phyloP scores from a whole-genome alignment of 148 eudicot genomes.

The Rhododendron kiyosumense region DNA sequence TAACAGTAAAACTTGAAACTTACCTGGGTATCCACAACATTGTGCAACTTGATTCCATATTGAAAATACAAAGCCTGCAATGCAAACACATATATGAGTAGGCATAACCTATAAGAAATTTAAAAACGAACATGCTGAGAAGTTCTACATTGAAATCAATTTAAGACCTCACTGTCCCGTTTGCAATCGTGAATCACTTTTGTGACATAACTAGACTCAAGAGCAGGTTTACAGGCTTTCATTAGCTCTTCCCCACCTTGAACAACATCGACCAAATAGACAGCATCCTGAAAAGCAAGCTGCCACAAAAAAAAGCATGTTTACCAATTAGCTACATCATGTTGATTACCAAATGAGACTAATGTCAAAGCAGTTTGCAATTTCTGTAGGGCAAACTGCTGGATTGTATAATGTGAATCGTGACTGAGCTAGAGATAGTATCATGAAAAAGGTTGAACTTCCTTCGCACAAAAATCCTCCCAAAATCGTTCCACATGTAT shows the following conservation, averaged over 20 bases:
- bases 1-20: slow-evolving; percentile 5
- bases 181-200: slow-evolving; percentile 99
- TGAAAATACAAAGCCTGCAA: slow-evolving; percentile 84
- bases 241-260: slow-evolving; percentile 71
- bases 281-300: slow-evolving; percentile 93
- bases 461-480: not conserved
- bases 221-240: slow-evolving; percentile 96
- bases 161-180: slow-evolving; percentile 90
- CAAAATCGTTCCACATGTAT: not conserved
- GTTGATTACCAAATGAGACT: not conserved
- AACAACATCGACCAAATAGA: slow-evolving; percentile 86
- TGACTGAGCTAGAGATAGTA: not conserved
- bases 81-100: not conserved
- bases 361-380: not conserved
- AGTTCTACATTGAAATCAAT: slow-evolving; percentile 11
- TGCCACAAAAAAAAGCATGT: slow-evolving; percentile 25
- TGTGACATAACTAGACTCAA: slow-evolving; percentile 79
- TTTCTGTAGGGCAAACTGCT: not conserved
- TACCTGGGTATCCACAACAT: slow-evolving; percentile 96
- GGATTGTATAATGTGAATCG: not conserved
- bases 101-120: not conserved
- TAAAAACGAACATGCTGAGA: not conserved
- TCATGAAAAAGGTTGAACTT: not conserved
- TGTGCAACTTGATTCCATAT: slow-evolving; percentile 83
- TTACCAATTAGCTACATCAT: not conserved